A percentile compares a stretch with the other conserved stretches of the same genome.
These are phyloP conservation scores for Terfezia claveryi DNA, from an alignment of 495 filamentous ascomycete genomes.

Conservation along the genomic window DNA sequence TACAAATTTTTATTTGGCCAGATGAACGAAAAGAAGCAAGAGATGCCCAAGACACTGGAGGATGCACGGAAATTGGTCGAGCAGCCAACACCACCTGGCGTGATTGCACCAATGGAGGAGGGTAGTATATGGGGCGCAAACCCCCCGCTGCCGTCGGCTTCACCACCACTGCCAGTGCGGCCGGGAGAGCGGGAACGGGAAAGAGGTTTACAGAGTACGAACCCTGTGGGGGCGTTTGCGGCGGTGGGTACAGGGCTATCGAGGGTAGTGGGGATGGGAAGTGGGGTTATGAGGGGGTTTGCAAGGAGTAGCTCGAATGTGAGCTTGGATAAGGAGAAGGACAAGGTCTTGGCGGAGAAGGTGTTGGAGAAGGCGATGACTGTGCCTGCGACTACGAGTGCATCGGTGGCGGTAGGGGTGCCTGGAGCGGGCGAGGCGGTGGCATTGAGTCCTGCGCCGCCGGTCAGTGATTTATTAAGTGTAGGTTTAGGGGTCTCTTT, in stretches of 20 bases:
- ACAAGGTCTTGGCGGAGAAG: not conserved
- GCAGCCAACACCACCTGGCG: conserved; percentile 4
- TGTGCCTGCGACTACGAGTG: conserved; percentile 5
- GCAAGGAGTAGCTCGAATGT: conserved; percentile 4
- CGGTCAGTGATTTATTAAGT: conserved; percentile 12
- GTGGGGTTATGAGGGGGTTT: conserved; percentile 5
- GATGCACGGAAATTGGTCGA: conserved; percentile 69
- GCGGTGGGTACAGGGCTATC: conserved; percentile 12
- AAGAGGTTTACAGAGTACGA: conserved; percentile 1
- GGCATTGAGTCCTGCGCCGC: conserved; percentile 5
- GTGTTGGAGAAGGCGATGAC: too few species aligned
- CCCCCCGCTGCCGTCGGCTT: not conserved
- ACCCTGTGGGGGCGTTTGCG: conserved; percentile 11
- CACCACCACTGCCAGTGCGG: not conserved
- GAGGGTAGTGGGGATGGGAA: conserved; percentile 4
- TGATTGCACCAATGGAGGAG: not conserved
- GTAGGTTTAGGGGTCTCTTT: not conserved
- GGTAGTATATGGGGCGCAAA: not conserved
- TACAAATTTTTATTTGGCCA: conserved; percentile 88
- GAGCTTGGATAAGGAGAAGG: not conserved
- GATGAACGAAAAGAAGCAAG: conserved; percentile 44
- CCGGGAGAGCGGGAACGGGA: not conserved
- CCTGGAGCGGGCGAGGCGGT: too few species aligned
- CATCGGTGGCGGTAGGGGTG: conserved; percentile 5
- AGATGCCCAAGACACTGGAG: conserved; percentile 67